Conservation (phyloP, 768 basidiomycete species). For the Pisolithus tinctorius region DNA sequence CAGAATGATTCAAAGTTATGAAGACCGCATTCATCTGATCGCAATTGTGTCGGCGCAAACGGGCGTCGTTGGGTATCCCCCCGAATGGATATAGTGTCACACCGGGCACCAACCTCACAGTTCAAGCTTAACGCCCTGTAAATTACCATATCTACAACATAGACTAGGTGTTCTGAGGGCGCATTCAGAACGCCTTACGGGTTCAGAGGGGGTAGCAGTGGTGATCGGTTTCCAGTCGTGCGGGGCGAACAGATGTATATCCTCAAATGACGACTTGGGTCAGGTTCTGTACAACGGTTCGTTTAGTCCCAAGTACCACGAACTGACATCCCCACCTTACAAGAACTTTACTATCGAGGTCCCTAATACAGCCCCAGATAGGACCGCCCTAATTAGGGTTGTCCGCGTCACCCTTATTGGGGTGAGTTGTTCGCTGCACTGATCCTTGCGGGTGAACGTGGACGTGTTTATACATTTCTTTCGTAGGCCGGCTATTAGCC, state of each 20-base stretch:
- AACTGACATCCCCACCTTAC: constrained; percentile 29
- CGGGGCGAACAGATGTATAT: constrained; percentile 16
- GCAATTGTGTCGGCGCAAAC: constrained; percentile 36
- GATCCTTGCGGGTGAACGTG: neutral
- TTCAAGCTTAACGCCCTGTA: constrained; percentile 45
- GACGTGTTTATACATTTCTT: no score
- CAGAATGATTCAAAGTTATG: no score
- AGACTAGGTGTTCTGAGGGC: neutral
- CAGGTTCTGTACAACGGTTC: constrained; percentile 41
- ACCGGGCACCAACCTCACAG: constrained; percentile 33
- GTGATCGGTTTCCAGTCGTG: constrained; percentile 40
- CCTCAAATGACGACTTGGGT: constrained; percentile 30
- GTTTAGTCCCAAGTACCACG: constrained; percentile 32
- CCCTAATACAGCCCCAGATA: constrained; percentile 22
- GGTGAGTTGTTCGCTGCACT: constrained; percentile 23
- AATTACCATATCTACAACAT: constrained; percentile 8
- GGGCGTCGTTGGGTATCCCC: constrained; percentile 35
- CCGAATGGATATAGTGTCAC: constrained; percentile 27
- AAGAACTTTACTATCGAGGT: constrained; percentile 40
- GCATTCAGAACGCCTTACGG: constrained; percentile 29
- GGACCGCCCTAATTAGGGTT: constrained; percentile 31
- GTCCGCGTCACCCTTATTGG: constrained; percentile 34
- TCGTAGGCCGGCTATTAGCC: constrained; percentile 29
- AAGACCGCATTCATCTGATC: constrained; percentile 19
- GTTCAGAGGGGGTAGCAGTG: constrained; percentile 39